Conservation (phyloP, 2,329 filamentous ascomycete genomes). For the Paraconiothyrium sp. region DNA sequence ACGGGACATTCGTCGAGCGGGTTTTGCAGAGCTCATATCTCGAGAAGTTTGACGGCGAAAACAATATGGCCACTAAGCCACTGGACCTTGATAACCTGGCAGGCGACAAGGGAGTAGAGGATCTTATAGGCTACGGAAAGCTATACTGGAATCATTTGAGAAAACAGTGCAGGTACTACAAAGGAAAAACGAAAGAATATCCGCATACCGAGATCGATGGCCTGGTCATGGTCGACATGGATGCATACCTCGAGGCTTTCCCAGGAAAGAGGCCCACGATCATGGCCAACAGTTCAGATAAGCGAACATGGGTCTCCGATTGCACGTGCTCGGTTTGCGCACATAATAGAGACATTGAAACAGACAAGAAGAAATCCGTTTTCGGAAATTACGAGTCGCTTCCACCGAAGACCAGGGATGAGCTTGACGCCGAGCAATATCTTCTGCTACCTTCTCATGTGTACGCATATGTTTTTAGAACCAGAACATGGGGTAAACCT, state of each 20-base stretch:
- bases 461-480: slow-evolving; percentile 19
- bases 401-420: background rate
- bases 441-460: slow-evolving; percentile 16
- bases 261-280: background rate
- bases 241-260: slow-evolving; percentile 12
- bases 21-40: background rate
- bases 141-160: slow-evolving; percentile 16
- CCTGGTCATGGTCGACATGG: slow-evolving; percentile 20
- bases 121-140: slow-evolving; percentile 6
- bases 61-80: background rate
- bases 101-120: background rate
- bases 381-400: slow-evolving; percentile 1
- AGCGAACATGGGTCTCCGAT: background rate
- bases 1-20: background rate
- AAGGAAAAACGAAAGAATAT: slow-evolving; percentile 16
- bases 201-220: slow-evolving; percentile 22
- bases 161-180: slow-evolving; percentile 19
- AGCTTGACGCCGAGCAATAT: slow-evolving; percentile 11
- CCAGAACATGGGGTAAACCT: slow-evolving; percentile 20
- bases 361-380: background rate
- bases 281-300: background rate
- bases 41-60: slow-evolving; percentile 6
- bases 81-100: background rate
- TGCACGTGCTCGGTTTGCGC: slow-evolving; percentile 15
- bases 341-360: background rate